Percentiles rank a stretch among this genome's conserved stretches.
Evolutionary conservation across 2,329 filamentous ascomycete genomes (phyloP).

Genomic region (Diplocarpon rosae): DNA sequence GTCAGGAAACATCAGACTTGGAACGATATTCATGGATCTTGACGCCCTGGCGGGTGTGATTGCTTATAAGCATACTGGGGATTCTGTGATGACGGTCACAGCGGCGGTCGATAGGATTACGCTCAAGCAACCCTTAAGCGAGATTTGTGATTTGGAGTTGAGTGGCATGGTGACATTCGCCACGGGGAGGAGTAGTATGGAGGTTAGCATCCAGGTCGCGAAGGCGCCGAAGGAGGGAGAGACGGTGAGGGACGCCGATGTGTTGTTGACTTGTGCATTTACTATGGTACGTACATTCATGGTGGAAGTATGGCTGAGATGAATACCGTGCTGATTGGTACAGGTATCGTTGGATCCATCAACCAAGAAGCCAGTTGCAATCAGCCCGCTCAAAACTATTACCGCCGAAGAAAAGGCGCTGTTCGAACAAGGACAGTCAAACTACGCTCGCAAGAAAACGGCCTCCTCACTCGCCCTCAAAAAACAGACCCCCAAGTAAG

Average conservation of each 20-base stretch:
- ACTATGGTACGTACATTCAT: conserved; percentile 47
- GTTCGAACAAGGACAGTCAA: conserved; percentile 51
- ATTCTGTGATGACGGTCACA: conserved; percentile 36
- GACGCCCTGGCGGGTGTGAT: conserved; percentile 62
- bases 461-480: conserved; percentile 46
- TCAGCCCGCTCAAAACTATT: conserved; percentile 48
- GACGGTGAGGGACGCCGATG: conserved; percentile 43
- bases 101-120: conserved; percentile 31
- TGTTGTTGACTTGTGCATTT: conserved; percentile 60
- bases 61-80: conserved; percentile 57
- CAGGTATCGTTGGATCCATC: conserved; percentile 48
- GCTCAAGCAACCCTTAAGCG: conserved; percentile 50
- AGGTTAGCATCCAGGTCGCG: conserved; percentile 57
- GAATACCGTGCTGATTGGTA: neutral
- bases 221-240: conserved; percentile 46
- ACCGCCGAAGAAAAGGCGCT: conserved; percentile 51
- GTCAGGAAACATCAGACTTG: conserved; percentile 50
- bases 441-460: conserved; percentile 54
- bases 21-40: conserved; percentile 51
- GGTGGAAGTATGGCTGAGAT: neutral
- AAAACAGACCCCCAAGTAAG: conserved; percentile 49
- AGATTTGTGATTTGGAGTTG: conserved; percentile 59
- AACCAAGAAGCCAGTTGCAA: conserved; percentile 53
- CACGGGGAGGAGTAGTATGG: conserved; percentile 57
- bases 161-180: conserved; percentile 45